These are phyloP conservation scores for Cryptococcus sp. DNA, from an alignment of 1,284 basidiomycete species.

Conservation along the genomic window DNA sequence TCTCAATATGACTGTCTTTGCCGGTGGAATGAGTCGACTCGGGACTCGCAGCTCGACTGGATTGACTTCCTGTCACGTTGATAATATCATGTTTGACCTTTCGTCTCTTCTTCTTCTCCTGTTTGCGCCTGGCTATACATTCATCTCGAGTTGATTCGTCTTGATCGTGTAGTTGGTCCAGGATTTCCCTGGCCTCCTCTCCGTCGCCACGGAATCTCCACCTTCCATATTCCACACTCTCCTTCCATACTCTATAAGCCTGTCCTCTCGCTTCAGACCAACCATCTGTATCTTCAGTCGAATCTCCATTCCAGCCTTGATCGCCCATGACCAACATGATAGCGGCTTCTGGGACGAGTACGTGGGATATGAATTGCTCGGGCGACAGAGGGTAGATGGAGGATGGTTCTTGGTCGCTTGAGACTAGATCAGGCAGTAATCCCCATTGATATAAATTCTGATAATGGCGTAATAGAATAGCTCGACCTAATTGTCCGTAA, in stretches of 20 bases:
- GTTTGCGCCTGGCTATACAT: background rate
- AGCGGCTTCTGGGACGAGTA: conserved; percentile 41
- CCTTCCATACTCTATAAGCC: conserved; percentile 17
- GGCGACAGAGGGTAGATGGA: conserved; percentile 20
- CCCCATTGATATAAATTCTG: conserved; percentile 25
- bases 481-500: conserved; percentile 37
- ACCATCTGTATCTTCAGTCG: conserved; percentile 5
- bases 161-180: background rate
- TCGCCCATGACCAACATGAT: conserved; percentile 38
- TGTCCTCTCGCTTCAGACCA: conserved; percentile 9
- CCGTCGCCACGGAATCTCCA: background rate
- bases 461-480: conserved; percentile 29
- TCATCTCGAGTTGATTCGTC: background rate
- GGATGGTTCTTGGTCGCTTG: background rate
- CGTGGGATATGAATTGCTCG: conserved; percentile 31
- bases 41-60: too few species aligned
- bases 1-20: too few species aligned
- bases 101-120: background rate
- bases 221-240: conserved; percentile 29
- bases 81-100: background rate
- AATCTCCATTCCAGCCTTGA: conserved; percentile 10
- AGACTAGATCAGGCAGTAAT: conserved; percentile 9
- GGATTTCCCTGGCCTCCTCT: background rate
- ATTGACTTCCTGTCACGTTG: too few species aligned
- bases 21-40: too few species aligned